Evolutionary conservation across 2,329 filamentous ascomycete genomes (phyloP).

Genomic region (Tolypocladium inflatum): DNA sequence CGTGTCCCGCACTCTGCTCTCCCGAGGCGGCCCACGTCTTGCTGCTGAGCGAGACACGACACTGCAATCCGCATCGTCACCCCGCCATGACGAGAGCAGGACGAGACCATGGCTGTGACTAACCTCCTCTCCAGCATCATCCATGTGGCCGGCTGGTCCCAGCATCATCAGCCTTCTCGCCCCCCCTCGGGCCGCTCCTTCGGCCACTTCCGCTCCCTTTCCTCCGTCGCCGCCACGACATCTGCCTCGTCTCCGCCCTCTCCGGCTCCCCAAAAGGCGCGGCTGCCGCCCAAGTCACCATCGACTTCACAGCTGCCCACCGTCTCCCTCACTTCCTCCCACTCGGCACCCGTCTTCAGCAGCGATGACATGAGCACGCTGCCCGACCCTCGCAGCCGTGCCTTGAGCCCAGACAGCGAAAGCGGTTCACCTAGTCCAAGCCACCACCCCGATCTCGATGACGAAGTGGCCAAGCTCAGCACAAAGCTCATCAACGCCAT

Average conservation of each 20-base stretch:
- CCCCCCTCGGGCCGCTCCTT: conserved; percentile 23
- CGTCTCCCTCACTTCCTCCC: conserved; percentile 27
- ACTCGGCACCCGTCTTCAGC: conserved; percentile 30
- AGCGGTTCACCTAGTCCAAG: conserved; percentile 19
- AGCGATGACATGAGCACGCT: conserved; percentile 60
- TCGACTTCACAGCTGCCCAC: conserved; percentile 26
- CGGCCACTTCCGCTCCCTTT: conserved; percentile 44
- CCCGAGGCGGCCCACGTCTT: neutral
- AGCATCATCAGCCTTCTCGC: conserved; percentile 23
- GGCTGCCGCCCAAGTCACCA: conserved; percentile 27
- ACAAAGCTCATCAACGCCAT: conserved; percentile 96
- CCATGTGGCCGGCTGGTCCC: conserved; percentile 42
- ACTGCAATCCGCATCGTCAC: conserved; percentile 7
- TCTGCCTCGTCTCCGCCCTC: conserved; percentile 17
- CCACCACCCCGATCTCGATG: conserved; percentile 47
- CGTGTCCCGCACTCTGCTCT: neutral
- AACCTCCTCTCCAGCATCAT: conserved; percentile 34
- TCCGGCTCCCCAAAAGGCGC: conserved; percentile 18
- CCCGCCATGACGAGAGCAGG: neutral
- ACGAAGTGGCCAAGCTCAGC: conserved; percentile 81
- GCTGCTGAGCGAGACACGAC: neutral
- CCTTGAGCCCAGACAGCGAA: conserved; percentile 34
- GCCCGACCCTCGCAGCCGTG: conserved; percentile 51
- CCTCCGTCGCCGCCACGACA: conserved; percentile 37
- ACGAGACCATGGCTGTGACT: conserved; percentile 8